Conservation (phyloP, 768 basidiomycete genomes). For the Amanita inopinata region DNA sequence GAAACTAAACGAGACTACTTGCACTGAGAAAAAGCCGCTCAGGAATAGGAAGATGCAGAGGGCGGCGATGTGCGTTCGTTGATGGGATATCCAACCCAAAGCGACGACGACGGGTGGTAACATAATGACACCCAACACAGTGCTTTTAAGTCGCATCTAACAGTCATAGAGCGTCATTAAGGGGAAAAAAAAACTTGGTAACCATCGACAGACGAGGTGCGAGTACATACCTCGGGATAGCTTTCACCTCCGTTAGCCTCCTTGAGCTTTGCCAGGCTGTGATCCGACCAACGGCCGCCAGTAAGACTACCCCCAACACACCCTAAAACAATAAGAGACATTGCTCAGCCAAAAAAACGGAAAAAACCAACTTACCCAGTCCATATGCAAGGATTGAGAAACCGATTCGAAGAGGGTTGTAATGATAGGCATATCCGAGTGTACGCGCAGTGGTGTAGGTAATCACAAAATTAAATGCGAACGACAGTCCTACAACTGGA, state of each 20-base stretch:
- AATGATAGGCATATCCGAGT: slow-evolving; percentile 51
- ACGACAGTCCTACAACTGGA: slow-evolving; percentile 44
- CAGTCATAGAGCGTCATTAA: not conserved
- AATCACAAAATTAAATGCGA: slow-evolving; percentile 62
- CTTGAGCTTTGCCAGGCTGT: slow-evolving; percentile 26
- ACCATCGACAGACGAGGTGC: not conserved
- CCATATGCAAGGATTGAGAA: slow-evolving; percentile 72
- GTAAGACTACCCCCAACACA: slow-evolving; percentile 31
- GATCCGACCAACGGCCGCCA: slow-evolving; percentile 38
- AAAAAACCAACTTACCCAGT: slow-evolving; percentile 31
- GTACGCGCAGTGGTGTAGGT: slow-evolving; percentile 70
- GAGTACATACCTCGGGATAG: slow-evolving; percentile 53
- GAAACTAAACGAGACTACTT: slow-evolving; percentile 15
- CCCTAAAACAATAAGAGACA: slow-evolving; percentile 17
- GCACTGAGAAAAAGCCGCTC: slow-evolving; percentile 71
- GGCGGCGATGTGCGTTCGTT: slow-evolving; percentile 53
- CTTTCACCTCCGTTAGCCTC: slow-evolving; percentile 29
- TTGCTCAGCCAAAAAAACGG: not conserved
- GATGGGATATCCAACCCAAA: slow-evolving; percentile 68
- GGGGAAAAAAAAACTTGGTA: not conserved
- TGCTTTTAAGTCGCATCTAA: slow-evolving; percentile 68
- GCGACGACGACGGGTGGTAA: slow-evolving; percentile 53
- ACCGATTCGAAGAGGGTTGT: slow-evolving; percentile 62
- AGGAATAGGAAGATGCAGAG: slow-evolving; percentile 66
- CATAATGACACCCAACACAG: slow-evolving; percentile 44